Evolutionary conservation across 768 basidiomycete genomes (phyloP).

Genomic region (Leccinum subgranulosum): DNA sequence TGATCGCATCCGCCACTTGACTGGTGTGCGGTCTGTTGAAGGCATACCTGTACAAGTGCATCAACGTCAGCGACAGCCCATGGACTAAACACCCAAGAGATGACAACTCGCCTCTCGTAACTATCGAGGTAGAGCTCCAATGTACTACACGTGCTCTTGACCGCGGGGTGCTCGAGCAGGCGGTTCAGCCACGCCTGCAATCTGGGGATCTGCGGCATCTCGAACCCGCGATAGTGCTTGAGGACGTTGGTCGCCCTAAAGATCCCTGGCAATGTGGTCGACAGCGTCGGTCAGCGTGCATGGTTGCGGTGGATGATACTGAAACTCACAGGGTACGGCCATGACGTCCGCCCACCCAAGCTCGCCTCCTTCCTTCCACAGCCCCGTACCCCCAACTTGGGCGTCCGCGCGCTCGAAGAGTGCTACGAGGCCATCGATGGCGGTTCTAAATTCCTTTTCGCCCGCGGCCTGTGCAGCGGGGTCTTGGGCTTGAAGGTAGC

Average conservation of each 20-base stretch:
- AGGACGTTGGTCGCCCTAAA: slow-evolving; percentile 63
- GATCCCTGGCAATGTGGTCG: slow-evolving; percentile 47
- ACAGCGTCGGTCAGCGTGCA: neutral
- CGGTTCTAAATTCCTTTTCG: slow-evolving; percentile 51
- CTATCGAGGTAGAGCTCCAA: slow-evolving; percentile 66
- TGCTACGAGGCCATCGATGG: slow-evolving; percentile 48
- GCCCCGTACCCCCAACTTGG: slow-evolving; percentile 49
- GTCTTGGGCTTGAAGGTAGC: slow-evolving; percentile 70
- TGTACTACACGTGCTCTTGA: slow-evolving; percentile 66
- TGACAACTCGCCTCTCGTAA: slow-evolving; percentile 55
- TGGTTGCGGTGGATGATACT: neutral
- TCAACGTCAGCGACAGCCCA: neutral
- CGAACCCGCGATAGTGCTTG: slow-evolving; percentile 65
- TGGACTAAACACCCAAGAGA: neutral
- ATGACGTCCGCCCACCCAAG: slow-evolving; percentile 66
- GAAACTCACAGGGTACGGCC: slow-evolving; percentile 62
- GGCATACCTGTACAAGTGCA: slow-evolving; percentile 51
- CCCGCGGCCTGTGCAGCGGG: slow-evolving; percentile 45
- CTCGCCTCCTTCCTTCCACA: slow-evolving; percentile 57
- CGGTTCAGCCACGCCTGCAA: slow-evolving; percentile 53
- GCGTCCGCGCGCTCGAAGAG: slow-evolving; percentile 52
- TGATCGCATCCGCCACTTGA: slow-evolving; percentile 73
- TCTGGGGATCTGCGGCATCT: slow-evolving; percentile 45
- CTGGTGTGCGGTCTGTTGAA: slow-evolving; percentile 77
- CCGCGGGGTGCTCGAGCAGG: slow-evolving; percentile 57